Evolutionary conservation across 768 basidiomycete species (phyloP), one percentile per base, ranked within the genome.

Genomic region (Mycena albidolilacea): DNA sequence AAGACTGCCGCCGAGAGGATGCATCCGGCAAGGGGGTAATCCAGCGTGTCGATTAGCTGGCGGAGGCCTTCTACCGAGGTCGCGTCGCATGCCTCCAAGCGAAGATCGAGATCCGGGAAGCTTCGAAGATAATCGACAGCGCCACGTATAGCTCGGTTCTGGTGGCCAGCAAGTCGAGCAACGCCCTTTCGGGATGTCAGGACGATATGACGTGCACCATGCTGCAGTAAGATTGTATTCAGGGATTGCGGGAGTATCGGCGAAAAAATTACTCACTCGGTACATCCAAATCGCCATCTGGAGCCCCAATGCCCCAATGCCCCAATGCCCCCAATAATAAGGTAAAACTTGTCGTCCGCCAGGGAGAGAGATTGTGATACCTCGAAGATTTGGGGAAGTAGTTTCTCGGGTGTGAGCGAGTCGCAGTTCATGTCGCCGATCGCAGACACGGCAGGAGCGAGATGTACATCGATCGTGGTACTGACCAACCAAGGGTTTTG

Each of bases 241-340:
- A 52, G 52, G 30, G 3, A 30, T 37, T 46, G 17, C 11, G 21
- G n/a, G 8, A 6, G 10, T 44, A 15, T 60, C 15, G 11, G 39
- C 19, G 17, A 46, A 30, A 30, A 23, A 14, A 17, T 7, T 7
- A 75, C 80, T 7, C 66, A 85, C 85, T 78, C 82, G 66, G 71
- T 86, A 86, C 83, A 87, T 83, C 30, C 80, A 30, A 30, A 30
- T 30, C 30, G 30, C 3, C 30, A 30, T 30, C 30, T 30, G 30
- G 30, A 30, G 3, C 82, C 85, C 85, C 19, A 86, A 70, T 10
- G 79, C 78, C 3, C n/a, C n/a, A n/a, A n/a, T n/a, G n/a, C n/a
- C n/a, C 85, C 83, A 38, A 85, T 80, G 11, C 85, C 85, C 19
- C 85, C 85, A 11, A 86, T 57, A 10, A 85, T 77, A 4, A 86